Percentiles rank a stretch among this genome's conserved stretches.
phyloP scores from a whole-genome alignment of 768 basidiomycete species.

The Termitomyces sp. region DNA sequence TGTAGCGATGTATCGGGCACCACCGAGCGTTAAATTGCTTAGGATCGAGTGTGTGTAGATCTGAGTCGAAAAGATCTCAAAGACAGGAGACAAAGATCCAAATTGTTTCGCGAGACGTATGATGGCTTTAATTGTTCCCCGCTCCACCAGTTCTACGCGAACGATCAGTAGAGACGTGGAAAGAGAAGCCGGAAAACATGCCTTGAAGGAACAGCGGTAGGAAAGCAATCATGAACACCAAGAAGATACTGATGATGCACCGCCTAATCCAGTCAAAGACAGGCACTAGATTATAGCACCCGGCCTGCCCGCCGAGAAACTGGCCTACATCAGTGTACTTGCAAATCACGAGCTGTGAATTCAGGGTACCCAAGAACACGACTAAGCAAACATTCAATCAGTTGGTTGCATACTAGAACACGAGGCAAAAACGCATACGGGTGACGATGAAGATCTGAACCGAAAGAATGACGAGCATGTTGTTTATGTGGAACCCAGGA shows the following conservation, averaged over 20 bases:
- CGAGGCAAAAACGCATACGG: conserved; percentile 42
- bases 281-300: conserved; percentile 92
- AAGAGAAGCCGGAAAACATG: conserved; percentile 24
- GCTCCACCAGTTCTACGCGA: conserved; percentile 81
- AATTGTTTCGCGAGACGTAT: conserved; percentile 93
- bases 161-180: conserved; percentile 8
- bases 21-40: conserved; percentile 95
- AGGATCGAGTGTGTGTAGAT: conserved; percentile 98
- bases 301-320: conserved; percentile 70
- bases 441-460: conserved; percentile 94
- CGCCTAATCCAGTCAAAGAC: conserved; percentile 95
- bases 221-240: conserved; percentile 98
- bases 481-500: conserved; percentile 99
- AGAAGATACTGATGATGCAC: conserved; percentile 96
- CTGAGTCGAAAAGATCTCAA: conserved; percentile 98
- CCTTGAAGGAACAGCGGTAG: conserved; percentile 94
- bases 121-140: conserved; percentile 89
- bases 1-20: conserved; percentile 97
- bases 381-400: conserved; percentile 38
- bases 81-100: conserved; percentile 86
- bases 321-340: conserved; percentile 66
- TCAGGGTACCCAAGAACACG: conserved; percentile 92
- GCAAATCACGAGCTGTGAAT: conserved; percentile 76
- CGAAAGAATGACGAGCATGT: conserved; percentile 96
- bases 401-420: background rate